Evolutionary conservation across 208 protist species (phyloP), one percentile per base, ranked within the genome.

Genomic region (Trichomonas tenax): DNA sequence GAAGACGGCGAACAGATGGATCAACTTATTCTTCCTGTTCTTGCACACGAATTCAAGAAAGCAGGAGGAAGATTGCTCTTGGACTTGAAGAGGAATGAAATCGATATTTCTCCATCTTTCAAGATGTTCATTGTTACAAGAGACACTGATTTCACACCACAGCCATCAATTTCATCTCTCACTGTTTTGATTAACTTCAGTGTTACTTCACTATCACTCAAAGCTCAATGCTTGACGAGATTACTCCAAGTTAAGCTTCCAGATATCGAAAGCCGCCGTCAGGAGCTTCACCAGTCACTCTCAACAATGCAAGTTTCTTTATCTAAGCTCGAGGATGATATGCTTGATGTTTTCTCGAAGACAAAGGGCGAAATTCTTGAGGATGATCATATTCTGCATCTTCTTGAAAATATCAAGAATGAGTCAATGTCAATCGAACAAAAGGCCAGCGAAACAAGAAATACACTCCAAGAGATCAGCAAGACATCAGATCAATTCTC

Each of bases 101-200:
- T 99, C 9, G 99, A 99, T 97, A 98, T 99, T 63, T 98, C 98
- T 0, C 98, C 98, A 41, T 97, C 98, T 2, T 99, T 99, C 97
- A 96, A 97, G 58, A 98, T 99, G 10, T 99, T 99, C 97, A 97
- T 99, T 38, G 96, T 98, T 72, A 99, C 99, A 38, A 98, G 99
- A 58, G 98, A 99, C 97, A 98, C 98, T 26, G 98, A 98, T 45
- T 98, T 98, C 82, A 98, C 99, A 96, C 99, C 99, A 82, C 96
- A 98, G 11, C 98, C 99, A 11, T 98, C 98, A 96, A 97, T 99
- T 44, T 99, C 98, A 72, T 98, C 98, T n/a, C 98, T 99, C 95
- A 98, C 99, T 40, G 99, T 98, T 82, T 97, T 99, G 86, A 98
- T 99, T 41, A 99, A 99, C 98, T 99, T 99, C 97, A 99, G 99